Evolutionary conservation across 257 asterid genomes (phyloP), one percentile per base, ranked within the genome.

Genomic region (Gynochthodes officinalis): DNA sequence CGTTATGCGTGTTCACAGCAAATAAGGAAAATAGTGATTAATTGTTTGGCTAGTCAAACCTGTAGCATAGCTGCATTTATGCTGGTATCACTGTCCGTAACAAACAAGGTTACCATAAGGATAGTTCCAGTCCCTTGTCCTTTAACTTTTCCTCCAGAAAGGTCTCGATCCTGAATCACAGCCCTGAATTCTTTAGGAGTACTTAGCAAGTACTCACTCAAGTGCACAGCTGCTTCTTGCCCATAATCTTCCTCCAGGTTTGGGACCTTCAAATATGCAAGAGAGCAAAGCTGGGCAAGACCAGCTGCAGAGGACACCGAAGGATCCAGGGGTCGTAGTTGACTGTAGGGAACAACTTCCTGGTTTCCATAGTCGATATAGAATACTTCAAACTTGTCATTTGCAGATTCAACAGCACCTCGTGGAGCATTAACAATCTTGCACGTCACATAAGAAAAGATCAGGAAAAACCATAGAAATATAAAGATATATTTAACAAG

Each of bases 91-190:
- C 85, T 68, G 70, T 92, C 98, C 4, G 93, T n/a, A 28, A 87
- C 95, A 3, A 84, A 42, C 92, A 92, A 62, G 39, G 92, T 90
- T 5, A 87, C 96, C 93, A 87, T 59, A 35, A 86, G 83, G 68
- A 95, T 42, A 19, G 90, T 81, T n/a, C 99, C 98, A 13, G 98
- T 90, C 73, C 99, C 99, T 83, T 95, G 97, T 28, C 97, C 99
- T 69, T 90, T 95, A n/a, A 84, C 96, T 83, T 95, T 92, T 39
- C 98, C 99, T 5, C 86, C 94, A 11, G 98, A 89, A 27, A 89
- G 69, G 81, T 92, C 97, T 71, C 78, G 88, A 14, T 95, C 99
- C 82, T 92, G 98, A 0, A 92, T 78, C 62, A 90, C 73, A 19
- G 97, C 96, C 84, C 32, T 81, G 44, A 87, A 90, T 81, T 92